A percentile compares a stretch with the other conserved stretches of the same genome.
Conservation (phyloP, 75 land plant genomes). For the Chamaecyparis obtusa region DNA sequence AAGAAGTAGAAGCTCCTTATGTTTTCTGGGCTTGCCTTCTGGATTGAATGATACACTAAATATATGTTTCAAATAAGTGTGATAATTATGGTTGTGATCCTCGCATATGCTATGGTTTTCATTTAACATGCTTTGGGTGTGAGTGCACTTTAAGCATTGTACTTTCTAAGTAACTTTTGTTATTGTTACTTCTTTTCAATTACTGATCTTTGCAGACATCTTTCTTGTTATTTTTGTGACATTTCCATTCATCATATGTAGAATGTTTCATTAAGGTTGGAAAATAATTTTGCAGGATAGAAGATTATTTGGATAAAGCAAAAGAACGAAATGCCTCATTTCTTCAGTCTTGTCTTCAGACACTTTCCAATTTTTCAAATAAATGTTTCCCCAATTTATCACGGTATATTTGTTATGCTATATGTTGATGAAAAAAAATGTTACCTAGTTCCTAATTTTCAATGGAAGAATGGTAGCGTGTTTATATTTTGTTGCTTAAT, state of each 20-base stretch:
- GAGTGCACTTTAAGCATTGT: neutral
- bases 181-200: neutral
- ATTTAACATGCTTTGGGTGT: neutral
- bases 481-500: neutral
- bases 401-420: neutral
- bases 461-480: neutral
- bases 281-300: neutral
- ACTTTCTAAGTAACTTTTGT: neutral
- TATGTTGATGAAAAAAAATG: neutral
- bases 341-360: constrained; percentile 7
- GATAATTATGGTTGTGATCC: neutral
- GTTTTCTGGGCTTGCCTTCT: neutral
- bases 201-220: neutral
- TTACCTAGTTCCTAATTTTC: neutral
- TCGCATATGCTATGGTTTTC: neutral
- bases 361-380: neutral
- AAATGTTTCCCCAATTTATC: neutral
- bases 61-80: neutral
- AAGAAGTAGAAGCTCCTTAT: neutral
- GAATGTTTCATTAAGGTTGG: neutral
- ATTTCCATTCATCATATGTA: neutral
- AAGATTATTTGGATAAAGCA: neutral
- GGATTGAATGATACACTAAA: neutral
- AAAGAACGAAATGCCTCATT: neutral
- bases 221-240: neutral